Evolutionary conservation across 1,284 basidiomycete genomes (phyloP), one percentile per base, ranked within the genome.

Genomic region (Bondarzewia mesenterica): DNA sequence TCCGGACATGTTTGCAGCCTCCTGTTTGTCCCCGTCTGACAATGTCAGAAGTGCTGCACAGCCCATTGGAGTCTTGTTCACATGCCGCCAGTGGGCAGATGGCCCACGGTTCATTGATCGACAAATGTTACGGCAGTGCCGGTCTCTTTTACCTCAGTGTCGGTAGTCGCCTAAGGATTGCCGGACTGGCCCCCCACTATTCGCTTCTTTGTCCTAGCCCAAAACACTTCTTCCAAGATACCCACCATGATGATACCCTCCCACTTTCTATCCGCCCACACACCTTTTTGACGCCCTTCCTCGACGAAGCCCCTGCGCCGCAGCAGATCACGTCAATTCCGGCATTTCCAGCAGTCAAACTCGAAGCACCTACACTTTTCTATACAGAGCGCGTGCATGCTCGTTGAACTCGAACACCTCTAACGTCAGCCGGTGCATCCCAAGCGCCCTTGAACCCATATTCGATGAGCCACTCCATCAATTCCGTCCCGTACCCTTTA

Each of bases 401-500:
- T 56, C 50, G 47, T 67, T 68, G 32, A 54, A 56, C 21, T 56
- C 61, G 25, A 62, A 59, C 23, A 65, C 63, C 15, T 49, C 49
- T 27, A 67, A 52, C 18, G 59, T 54, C 14, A 68, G 51, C 14
- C 63, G 54, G 54, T 66, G 64, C 51, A 62, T 49, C 16, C 52
- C 61, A 12, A 66, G 45, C 47, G 50, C n/a, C 50, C n/a, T 52
- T 51, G 50, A 68, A 67, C 18, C 57, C 59, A 52, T 66, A 58
- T 36, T 63, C 60, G n/a, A 67, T 57, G 27, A 63, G 52, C 49
- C 62, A 68, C 22, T 47, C 50, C 16, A 57, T 56, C 20, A 61
- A 58, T 52, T 68, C 65, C 20, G 54, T 56, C 4, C 63, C 65
- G 46, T 63, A 66, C 18, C 66, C 65, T 45, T 60, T 59, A 22